Evolutionary conservation across 768 basidiomycete species (phyloP).

Genomic region (Termitomyces sp.): DNA sequence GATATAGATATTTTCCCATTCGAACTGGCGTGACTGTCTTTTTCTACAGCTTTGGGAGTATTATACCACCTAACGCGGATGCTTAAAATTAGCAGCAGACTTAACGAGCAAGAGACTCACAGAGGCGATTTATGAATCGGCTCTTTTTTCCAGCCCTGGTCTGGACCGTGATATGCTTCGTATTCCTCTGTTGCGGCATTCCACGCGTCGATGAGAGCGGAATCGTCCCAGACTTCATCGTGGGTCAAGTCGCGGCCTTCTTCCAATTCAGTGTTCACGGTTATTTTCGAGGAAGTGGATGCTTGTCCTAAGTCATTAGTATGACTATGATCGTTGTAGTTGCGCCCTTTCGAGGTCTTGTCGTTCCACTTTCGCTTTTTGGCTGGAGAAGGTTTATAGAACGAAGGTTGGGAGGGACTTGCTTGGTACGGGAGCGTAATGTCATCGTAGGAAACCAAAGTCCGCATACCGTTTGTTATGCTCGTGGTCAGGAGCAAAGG

Average conservation of each 20-base stretch:
- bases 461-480: conserved; percentile 22
- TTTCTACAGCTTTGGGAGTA: conserved; percentile 30
- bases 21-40: background rate
- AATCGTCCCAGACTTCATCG: conserved; percentile 84
- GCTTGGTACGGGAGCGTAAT: conserved; percentile 41
- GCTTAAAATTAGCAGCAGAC: background rate
- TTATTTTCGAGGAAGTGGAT: background rate
- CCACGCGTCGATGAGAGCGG: conserved; percentile 79
- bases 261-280: conserved; percentile 22
- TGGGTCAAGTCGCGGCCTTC: conserved; percentile 59
- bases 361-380: conserved; percentile 54
- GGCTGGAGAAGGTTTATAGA: conserved; percentile 28
- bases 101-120: conserved; percentile 35
- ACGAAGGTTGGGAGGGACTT: conserved; percentile 13
- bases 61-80: conserved; percentile 67
- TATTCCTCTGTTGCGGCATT: conserved; percentile 82
- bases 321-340: conserved; percentile 8
- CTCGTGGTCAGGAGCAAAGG: background rate
- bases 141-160: conserved; percentile 69
- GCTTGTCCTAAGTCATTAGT: conserved; percentile 14
- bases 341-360: conserved; percentile 26
- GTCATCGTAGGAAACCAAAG: conserved; percentile 60
- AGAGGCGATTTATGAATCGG: conserved; percentile 67
- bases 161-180: conserved; percentile 62
- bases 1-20: conserved; percentile 1